Percentiles rank a stretch among this genome's conserved stretches.
phyloP scores from a whole-genome alignment of 257 asterid species.

The Nicotiana sylvestris region DNA sequence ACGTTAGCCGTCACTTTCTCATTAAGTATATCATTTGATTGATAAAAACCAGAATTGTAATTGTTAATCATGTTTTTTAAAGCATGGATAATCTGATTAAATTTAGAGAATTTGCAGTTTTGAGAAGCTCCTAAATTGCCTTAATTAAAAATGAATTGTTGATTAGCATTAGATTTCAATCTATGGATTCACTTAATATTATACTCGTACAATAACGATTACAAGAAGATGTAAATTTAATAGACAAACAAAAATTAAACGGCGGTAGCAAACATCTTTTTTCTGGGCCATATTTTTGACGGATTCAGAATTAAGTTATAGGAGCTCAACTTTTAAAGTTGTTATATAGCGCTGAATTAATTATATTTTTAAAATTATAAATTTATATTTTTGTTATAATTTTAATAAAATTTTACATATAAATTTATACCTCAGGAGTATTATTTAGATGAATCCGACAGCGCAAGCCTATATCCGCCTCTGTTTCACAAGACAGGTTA shows the following conservation, averaged over 20 bases:
- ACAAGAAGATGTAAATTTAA: background rate
- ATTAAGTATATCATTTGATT: background rate
- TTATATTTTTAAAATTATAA: too few relatives aligned
- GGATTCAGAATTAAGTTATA: too few relatives aligned
- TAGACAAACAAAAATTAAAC: background rate
- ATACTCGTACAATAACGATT: background rate
- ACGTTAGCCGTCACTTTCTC: background rate
- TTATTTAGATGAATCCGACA: too few relatives aligned
- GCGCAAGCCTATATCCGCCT: too few relatives aligned
- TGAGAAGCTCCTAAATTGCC: background rate
- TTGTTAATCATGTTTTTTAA: background rate
- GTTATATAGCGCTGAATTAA: too few relatives aligned
- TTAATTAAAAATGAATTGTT: background rate
- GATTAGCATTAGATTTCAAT: background rate
- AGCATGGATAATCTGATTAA: background rate
- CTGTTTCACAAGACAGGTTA: background rate
- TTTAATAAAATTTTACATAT: too few relatives aligned
- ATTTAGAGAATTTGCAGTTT: background rate
- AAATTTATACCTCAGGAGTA: too few relatives aligned
- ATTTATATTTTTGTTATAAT: too few relatives aligned
- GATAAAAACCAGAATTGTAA: background rate
- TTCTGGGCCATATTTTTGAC: background rate
- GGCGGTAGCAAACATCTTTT: conserved; percentile 11
- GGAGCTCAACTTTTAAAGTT: too few relatives aligned
- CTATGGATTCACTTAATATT: too few relatives aligned